These are phyloP conservation scores for Sungouiella blattae DNA, from an alignment of 805 yeast genomes.

Conservation along the genomic window DNA sequence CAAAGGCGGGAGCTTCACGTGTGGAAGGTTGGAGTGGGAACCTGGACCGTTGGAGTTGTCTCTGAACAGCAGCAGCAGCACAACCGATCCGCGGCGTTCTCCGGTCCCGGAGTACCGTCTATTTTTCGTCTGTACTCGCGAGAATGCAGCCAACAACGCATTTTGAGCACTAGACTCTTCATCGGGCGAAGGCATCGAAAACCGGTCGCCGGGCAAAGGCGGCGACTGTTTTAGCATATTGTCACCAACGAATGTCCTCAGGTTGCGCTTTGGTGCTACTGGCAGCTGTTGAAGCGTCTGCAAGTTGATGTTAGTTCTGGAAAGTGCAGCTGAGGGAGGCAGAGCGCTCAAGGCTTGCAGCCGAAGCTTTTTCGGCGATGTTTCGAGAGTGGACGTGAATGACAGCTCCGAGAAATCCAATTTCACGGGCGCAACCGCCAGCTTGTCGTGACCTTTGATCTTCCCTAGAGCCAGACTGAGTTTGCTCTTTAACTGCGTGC, in stretches of 20 bases:
- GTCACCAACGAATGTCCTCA: too few relatives aligned
- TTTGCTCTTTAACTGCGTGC: conserved; percentile 33
- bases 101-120: conserved; percentile 9
- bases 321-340: not conserved
- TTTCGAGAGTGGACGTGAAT: conserved; percentile 10
- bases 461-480: conserved; percentile 40
- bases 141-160: conserved; percentile 41
- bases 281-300: conserved; percentile 39
- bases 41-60: not conserved
- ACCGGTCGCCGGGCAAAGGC: not conserved
- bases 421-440: conserved; percentile 14
- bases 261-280: conserved; percentile 1
- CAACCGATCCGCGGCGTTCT: conserved; percentile 10
- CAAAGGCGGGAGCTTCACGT: conserved; percentile 14
- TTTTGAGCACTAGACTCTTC: conserved; percentile 44
- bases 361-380: conserved; percentile 21
- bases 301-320: conserved; percentile 31
- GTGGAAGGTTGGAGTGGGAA: conserved; percentile 3
- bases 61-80: conserved; percentile 3
- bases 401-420: conserved; percentile 30
- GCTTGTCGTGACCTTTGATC: conserved; percentile 25
- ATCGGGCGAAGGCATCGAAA: conserved; percentile 28
- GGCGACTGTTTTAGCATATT: conserved; percentile 2
- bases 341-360: not conserved
- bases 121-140: conserved; percentile 26